Evolutionary conservation across 1,284 basidiomycete genomes (phyloP).

Genomic region (Ceratobasidium sp.): DNA sequence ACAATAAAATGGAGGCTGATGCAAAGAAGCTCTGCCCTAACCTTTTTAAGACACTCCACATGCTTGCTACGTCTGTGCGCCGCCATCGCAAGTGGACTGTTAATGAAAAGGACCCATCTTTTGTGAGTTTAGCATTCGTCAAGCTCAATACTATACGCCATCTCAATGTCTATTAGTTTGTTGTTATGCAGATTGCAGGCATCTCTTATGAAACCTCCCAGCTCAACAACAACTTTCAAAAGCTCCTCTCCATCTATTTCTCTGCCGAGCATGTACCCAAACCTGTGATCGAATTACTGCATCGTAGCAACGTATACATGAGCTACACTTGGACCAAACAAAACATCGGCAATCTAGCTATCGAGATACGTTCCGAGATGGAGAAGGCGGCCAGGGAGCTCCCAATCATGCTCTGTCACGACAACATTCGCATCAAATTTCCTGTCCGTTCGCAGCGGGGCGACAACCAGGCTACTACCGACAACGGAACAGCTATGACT

Average conservation of each 20-base stretch:
- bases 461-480: not conserved
- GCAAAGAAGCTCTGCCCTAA: not conserved
- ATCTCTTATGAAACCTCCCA: not conserved
- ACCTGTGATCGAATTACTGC: not conserved
- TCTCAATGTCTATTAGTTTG: too few relatives aligned
- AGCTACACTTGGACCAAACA: conserved; percentile 3
- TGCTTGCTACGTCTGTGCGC: too few relatives aligned
- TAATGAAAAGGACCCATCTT: too few relatives aligned
- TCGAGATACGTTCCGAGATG: not conserved
- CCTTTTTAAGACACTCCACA: not conserved
- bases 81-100: too few relatives aligned
- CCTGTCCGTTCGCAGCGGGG: conserved; percentile 5
- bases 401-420: conserved; percentile 2
- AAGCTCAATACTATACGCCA: too few relatives aligned
- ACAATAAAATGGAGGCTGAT: not conserved
- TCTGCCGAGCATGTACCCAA: not conserved
- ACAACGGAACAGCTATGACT: conserved; percentile 20
- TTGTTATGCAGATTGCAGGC: conserved; percentile 11
- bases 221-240: conserved; percentile 15
- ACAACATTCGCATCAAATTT: conserved; percentile 21
- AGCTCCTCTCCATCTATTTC: conserved; percentile 10
- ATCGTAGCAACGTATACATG: conserved; percentile 7
- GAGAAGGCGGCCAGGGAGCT: not conserved
- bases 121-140: too few relatives aligned
- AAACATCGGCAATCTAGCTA: not conserved